Evolutionary conservation across 2,329 filamentous ascomycete species (phyloP).

Genomic region (Xylaria sp.): DNA sequence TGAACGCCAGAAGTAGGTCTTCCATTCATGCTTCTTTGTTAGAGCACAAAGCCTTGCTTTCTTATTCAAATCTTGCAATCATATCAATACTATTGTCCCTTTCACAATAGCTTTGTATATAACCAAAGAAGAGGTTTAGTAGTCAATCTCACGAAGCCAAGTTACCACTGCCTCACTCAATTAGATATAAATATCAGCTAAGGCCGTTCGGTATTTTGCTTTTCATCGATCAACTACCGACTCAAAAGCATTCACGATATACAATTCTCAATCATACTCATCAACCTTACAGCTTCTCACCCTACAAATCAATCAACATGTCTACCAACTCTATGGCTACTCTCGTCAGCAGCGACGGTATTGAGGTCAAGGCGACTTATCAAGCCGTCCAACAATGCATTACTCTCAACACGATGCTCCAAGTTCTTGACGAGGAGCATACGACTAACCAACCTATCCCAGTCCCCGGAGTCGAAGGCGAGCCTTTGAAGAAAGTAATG

Average conservation of each 20-base stretch:
- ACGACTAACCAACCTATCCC: slow-evolving; percentile 15
- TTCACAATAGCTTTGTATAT: not conserved
- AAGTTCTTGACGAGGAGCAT: slow-evolving; percentile 4
- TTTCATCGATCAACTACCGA: not conserved
- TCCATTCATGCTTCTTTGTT: too few relatives aligned
- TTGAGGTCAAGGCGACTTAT: slow-evolving; percentile 16
- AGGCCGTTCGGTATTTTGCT: not conserved
- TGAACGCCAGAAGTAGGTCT: not conserved
- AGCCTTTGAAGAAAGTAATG: slow-evolving; percentile 8
- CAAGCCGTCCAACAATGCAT: slow-evolving; percentile 7
- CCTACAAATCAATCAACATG: slow-evolving; percentile 11
- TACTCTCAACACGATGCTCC: not conserved
- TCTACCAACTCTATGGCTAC: slow-evolving; percentile 9
- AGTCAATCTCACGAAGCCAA: not conserved
- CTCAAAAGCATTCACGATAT: not conserved
- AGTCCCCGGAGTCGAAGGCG: slow-evolving; percentile 6
- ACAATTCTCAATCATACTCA: not conserved
- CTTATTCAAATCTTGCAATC: not conserved
- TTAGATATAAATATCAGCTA: not conserved
- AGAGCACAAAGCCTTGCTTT: not conserved
- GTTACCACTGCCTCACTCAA: not conserved
- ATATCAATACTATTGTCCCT: not conserved
- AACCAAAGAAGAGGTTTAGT: not conserved
- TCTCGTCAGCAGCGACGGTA: slow-evolving; percentile 6
- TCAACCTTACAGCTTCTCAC: not conserved